A percentile compares a stretch with the other conserved stretches of the same genome.
Evolutionary conservation across 257 asterid species (phyloP).

Genomic region (Echites panduratus): DNA sequence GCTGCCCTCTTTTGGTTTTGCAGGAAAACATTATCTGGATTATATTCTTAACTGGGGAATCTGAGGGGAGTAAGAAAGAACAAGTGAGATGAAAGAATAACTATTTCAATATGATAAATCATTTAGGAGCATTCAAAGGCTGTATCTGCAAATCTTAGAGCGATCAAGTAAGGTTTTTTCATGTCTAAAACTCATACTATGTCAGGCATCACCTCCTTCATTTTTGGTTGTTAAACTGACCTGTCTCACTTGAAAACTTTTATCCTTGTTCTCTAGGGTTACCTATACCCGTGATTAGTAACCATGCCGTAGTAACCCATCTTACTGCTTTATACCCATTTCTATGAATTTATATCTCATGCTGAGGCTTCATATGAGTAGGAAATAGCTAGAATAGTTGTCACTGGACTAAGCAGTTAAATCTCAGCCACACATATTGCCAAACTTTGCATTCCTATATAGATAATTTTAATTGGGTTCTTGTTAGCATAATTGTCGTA

Average conservation of each 20-base stretch:
- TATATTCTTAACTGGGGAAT: background rate
- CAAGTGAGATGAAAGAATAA: background rate
- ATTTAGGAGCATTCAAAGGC: background rate
- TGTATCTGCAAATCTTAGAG: background rate
- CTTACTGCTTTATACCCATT: background rate
- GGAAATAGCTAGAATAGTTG: background rate
- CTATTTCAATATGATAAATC: background rate
- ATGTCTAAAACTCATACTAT: background rate
- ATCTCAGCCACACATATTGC: background rate
- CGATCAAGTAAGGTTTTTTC: background rate
- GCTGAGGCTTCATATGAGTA: background rate
- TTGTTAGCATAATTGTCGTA: too few relatives aligned
- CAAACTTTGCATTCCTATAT: background rate
- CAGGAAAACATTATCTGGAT: background rate
- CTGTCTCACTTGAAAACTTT: background rate
- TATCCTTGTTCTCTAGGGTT: background rate
- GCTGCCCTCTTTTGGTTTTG: slow-evolving; percentile 7
- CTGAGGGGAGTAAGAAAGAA: background rate
- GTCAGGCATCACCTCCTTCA: background rate
- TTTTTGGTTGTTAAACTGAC: background rate
- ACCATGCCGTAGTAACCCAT: background rate
- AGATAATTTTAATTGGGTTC: background rate
- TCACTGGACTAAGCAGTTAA: background rate
- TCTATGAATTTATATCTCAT: background rate
- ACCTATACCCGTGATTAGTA: background rate